phyloP scores from a whole-genome alignment of 1,284 basidiomycete species.

The Moesziomyces sp. region DNA sequence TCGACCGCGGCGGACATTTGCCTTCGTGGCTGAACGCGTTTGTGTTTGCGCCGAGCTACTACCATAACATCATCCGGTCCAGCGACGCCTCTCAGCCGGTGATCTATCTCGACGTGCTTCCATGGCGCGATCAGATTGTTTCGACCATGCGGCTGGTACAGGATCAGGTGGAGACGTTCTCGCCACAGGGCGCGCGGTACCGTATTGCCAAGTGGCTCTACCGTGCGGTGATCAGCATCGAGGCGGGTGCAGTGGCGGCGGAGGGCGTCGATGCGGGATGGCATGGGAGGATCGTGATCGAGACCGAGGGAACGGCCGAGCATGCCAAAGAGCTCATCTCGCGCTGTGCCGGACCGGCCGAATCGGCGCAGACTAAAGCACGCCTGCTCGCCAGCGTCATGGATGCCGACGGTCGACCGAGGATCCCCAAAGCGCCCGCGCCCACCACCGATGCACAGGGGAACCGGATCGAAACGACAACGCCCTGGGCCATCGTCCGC shows the following conservation, averaged over 20 bases:
- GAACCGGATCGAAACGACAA: constrained; percentile 39
- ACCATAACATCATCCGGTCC: constrained; percentile 67
- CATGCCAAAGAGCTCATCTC: constrained; percentile 59
- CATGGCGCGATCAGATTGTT: constrained; percentile 66
- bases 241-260: constrained; percentile 48
- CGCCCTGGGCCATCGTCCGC: constrained; percentile 55
- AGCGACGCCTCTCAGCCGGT: constrained; percentile 51
- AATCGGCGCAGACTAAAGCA: constrained; percentile 47
- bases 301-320: constrained; percentile 64
- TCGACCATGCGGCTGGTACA: constrained; percentile 66
- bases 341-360: constrained; percentile 54
- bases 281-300: constrained; percentile 59
- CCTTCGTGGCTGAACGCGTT: constrained; percentile 68
- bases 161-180: constrained; percentile 67
- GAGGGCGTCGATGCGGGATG: constrained; percentile 51
- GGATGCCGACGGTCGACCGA: constrained; percentile 21
- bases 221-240: constrained; percentile 62
- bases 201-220: constrained; percentile 69
- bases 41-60: constrained; percentile 67
- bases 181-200: constrained; percentile 66
- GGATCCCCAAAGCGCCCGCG: constrained; percentile 28
- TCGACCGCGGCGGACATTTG: constrained; percentile 68
- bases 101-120: constrained; percentile 63
- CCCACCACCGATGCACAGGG: constrained; percentile 28
- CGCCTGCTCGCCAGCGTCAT: constrained; percentile 54